Evolutionary conservation across 495 filamentous ascomycete species (phyloP).

Genomic region (Neurospora discreta): DNA sequence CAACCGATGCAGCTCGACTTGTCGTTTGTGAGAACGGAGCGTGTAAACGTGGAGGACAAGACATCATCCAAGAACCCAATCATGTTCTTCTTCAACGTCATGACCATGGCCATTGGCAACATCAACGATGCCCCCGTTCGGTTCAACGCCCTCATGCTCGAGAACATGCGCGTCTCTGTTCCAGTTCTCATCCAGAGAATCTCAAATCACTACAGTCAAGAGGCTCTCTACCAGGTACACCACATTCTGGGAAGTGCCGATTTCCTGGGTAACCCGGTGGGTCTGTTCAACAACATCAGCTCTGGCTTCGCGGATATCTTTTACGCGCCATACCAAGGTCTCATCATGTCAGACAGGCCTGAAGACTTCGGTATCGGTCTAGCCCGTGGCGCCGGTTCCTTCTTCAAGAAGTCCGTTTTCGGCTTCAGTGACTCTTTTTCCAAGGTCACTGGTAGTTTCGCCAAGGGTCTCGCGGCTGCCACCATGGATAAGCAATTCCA

Average conservation of each 20-base stretch:
- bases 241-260: constrained; percentile 94
- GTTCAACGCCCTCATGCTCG: constrained; percentile 85
- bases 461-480: constrained; percentile 86
- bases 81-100: constrained; percentile 96
- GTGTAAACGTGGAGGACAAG: constrained; percentile 91
- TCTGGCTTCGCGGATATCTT: constrained; percentile 96
- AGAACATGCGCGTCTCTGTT: constrained; percentile 87
- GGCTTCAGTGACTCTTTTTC: constrained; percentile 92
- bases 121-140: constrained; percentile 94
- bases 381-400: constrained; percentile 90
- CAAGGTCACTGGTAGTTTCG: constrained; percentile 92
- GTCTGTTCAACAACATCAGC: constrained; percentile 95
- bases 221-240: constrained; percentile 89
- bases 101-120: constrained; percentile 98
- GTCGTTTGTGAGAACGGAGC: constrained; percentile 92
- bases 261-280: constrained; percentile 97
- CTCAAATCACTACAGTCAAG: constrained; percentile 88
- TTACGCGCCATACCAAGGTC: constrained; percentile 95
- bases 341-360: constrained; percentile 90
- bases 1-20: constrained; percentile 97
- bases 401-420: constrained; percentile 97
- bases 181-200: constrained; percentile 74
- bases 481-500: constrained; percentile 98
- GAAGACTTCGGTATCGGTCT: constrained; percentile 91
- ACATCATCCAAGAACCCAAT: constrained; percentile 81